Percentiles rank a stretch among this genome's conserved stretches.
phyloP scores from a whole-genome alignment of 2,329 filamentous ascomycete genomes.

The Alternaria triticina region DNA sequence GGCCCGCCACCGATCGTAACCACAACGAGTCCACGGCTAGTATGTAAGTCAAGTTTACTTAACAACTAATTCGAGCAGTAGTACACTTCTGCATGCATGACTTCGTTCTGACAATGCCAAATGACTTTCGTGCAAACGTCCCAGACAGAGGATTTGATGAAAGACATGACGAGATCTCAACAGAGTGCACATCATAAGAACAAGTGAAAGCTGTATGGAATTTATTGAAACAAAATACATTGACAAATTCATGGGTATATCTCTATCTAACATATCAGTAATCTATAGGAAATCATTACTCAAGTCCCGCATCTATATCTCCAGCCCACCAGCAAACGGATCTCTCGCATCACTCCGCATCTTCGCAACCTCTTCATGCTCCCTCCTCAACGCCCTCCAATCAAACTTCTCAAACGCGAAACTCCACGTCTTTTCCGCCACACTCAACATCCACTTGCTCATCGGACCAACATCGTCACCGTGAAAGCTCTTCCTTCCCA shows the following conservation, averaged over 20 bases:
- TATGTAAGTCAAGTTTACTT: background rate
- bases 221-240: background rate
- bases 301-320: background rate
- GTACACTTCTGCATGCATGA: background rate
- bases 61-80: background rate
- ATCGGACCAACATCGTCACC: constrained; percentile 30
- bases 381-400: constrained; percentile 28
- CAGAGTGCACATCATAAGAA: background rate
- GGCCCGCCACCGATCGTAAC: background rate
- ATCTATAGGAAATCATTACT: background rate
- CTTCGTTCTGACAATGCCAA: background rate
- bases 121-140: background rate
- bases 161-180: background rate
- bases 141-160: background rate
- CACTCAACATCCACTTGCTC: constrained; percentile 38
- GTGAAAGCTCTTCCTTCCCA: constrained; percentile 52
- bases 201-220: background rate
- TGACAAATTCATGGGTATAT: constrained; percentile 3
- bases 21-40: background rate
- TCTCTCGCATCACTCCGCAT: constrained; percentile 3
- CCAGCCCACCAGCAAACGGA: background rate
- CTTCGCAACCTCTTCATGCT: constrained; percentile 34
- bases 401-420: constrained; percentile 48
- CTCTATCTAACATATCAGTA: background rate
- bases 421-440: constrained; percentile 49